Conservation (phyloP, 441 rosid species). For the Bruguiera hainesii region DNA sequence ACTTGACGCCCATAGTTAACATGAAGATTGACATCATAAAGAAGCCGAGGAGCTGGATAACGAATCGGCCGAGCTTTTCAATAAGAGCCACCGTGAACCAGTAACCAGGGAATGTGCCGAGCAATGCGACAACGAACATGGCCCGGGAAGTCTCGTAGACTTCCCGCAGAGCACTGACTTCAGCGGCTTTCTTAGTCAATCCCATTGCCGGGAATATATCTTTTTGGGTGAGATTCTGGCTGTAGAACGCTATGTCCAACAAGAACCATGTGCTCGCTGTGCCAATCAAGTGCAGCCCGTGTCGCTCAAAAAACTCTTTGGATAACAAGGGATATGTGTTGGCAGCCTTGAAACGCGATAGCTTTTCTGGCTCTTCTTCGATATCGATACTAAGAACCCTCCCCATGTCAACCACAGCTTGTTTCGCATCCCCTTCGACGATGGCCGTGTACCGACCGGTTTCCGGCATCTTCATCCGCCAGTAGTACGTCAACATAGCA, state of each 20-base stretch:
- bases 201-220: constrained; percentile 43
- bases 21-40: constrained; percentile 51
- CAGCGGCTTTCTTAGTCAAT: constrained; percentile 2
- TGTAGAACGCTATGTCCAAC: constrained; percentile 52
- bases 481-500: constrained; percentile 42
- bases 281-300: constrained; percentile 46
- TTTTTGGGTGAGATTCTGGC: constrained; percentile 52
- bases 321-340: constrained; percentile 36
- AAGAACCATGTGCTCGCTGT: constrained; percentile 54
- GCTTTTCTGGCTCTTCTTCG: constrained; percentile 30
- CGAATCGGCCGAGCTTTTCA: constrained; percentile 41
- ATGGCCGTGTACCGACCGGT: constrained; percentile 54
- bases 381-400: constrained; percentile 40
- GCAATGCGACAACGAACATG: constrained; percentile 41
- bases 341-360: constrained; percentile 26
- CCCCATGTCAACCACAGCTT: constrained; percentile 49
- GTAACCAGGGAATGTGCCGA: constrained; percentile 56
- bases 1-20: constrained; percentile 34
- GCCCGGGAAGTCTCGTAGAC: constrained; percentile 41
- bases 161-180: constrained; percentile 34
- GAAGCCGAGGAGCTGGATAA: constrained; percentile 45
- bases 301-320: constrained; percentile 32
- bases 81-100: constrained; percentile 47
- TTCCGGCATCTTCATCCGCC: constrained; percentile 69
- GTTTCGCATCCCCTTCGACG: constrained; percentile 44